These are phyloP conservation scores for Paxillus involutus DNA, from an alignment of 768 basidiomycete species.

Conservation along the genomic window DNA sequence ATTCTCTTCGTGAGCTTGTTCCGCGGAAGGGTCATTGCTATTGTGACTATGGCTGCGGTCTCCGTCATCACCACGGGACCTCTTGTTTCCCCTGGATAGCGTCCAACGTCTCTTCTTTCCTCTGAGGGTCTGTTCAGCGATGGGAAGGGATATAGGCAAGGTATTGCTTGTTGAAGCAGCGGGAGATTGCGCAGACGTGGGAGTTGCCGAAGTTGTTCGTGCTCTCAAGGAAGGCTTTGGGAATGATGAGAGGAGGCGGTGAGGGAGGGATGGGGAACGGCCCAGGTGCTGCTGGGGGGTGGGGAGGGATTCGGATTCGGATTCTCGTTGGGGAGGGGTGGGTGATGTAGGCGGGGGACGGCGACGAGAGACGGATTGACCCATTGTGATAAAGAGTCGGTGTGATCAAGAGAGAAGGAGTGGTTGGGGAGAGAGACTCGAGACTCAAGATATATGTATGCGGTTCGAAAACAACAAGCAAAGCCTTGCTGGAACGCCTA, in stretches of 20 bases:
- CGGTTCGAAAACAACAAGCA: not conserved
- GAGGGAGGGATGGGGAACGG: slow-evolving; percentile 30
- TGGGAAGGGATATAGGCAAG: slow-evolving; percentile 11
- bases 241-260: slow-evolving; percentile 34
- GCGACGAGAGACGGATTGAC: slow-evolving; percentile 31
- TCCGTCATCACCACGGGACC: slow-evolving; percentile 4
- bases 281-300: slow-evolving; percentile 1
- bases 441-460: not conserved
- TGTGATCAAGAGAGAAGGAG: not conserved
- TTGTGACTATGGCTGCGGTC: slow-evolving; percentile 11
- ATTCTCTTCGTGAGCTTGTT: slow-evolving; percentile 22
- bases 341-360: slow-evolving; percentile 9
- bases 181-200: not conserved
- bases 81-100: slow-evolving; percentile 17
- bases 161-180: not conserved
- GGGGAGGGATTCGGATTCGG: not conserved
- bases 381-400: slow-evolving; percentile 18
- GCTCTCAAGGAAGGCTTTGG: slow-evolving; percentile 23
- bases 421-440: not conserved
- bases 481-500: too few relatives aligned
- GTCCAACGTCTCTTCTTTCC: slow-evolving; percentile 27
- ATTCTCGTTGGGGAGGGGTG: slow-evolving; percentile 6
- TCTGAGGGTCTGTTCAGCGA: slow-evolving; percentile 30
- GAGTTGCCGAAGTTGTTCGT: not conserved
- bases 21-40: slow-evolving; percentile 1